Percentiles rank a stretch among this genome's conserved stretches.
phyloP scores from a whole-genome alignment of 495 filamentous ascomycete genomes.

The Corynascus novoguineensis region DNA sequence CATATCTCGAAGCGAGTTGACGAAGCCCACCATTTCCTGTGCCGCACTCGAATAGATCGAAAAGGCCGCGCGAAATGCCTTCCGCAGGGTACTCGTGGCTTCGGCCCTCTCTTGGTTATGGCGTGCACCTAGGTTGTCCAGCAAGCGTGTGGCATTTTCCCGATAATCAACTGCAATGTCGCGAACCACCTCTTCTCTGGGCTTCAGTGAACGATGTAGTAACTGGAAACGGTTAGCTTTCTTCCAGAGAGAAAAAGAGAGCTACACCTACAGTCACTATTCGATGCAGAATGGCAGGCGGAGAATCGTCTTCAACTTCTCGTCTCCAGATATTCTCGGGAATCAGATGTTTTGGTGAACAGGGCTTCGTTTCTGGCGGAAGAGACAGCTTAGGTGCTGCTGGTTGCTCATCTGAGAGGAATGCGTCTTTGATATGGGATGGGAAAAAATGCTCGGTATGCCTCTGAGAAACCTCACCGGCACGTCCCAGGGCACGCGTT shows the following conservation, averaged over 20 bases:
- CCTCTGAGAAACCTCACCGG: no score
- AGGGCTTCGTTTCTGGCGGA: not conserved
- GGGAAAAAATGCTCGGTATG: not conserved
- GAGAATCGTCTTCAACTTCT: constrained; percentile 12
- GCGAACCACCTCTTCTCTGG: constrained; percentile 17
- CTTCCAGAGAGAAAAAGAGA: no score
- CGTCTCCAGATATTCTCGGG: constrained; percentile 16
- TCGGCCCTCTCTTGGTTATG: constrained; percentile 12
- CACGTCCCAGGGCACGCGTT: not conserved
- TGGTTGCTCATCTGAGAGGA: not conserved
- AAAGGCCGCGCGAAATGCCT: constrained; percentile 5
- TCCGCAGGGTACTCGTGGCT: not conserved
- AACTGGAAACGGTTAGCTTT: constrained; percentile 1
- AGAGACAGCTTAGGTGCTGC: not conserved
- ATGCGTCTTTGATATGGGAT: not conserved
- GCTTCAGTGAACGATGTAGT: constrained; percentile 23
- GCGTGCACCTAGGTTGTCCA: constrained; percentile 14
- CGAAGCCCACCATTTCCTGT: constrained; percentile 5
- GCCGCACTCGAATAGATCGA: constrained; percentile 6
- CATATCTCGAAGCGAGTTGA: constrained; percentile 3
- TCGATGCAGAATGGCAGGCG: constrained; percentile 11
- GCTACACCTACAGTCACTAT: constrained; percentile 14
- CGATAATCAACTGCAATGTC: constrained; percentile 22
- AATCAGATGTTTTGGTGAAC: not conserved
- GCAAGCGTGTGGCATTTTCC: constrained; percentile 13